These are phyloP conservation scores for Fusarium denticulatum DNA, from an alignment of 2,329 filamentous ascomycete species.

Conservation along the genomic window DNA sequence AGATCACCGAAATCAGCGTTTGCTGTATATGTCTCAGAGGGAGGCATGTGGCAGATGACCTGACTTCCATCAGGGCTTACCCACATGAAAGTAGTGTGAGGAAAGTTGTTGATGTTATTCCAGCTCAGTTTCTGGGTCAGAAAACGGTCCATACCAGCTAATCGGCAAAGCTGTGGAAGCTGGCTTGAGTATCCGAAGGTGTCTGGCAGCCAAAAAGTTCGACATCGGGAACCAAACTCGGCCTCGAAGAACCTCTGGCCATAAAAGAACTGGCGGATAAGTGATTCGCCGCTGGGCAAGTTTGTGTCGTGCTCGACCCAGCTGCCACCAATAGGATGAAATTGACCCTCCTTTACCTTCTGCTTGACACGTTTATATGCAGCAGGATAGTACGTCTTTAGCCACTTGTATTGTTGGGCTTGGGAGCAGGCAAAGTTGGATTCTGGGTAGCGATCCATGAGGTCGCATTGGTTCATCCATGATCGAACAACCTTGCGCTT, in stretches of 20 bases:
- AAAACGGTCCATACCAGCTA: conserved; percentile 96
- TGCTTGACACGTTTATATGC: conserved; percentile 90
- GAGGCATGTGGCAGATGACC: conserved; percentile 97
- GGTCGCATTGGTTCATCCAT: conserved; percentile 95
- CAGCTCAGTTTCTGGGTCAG: conserved; percentile 98
- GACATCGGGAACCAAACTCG: conserved; percentile 86
- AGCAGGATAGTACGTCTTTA: conserved; percentile 87
- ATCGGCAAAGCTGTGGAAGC: conserved; percentile 89
- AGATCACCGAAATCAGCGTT: conserved; percentile 95
- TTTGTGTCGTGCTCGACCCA: conserved; percentile 99
- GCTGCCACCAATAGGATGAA: conserved; percentile 95
- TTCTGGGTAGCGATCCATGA: conserved; percentile 95
- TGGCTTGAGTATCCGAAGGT: conserved; percentile 98
- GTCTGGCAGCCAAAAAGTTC: conserved; percentile 97
- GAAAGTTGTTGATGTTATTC: conserved; percentile 99
- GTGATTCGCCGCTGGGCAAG: conserved; percentile 92
- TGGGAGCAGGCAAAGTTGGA: conserved; percentile 92
- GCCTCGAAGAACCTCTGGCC: conserved; percentile 95
- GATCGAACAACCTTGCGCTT: conserved; percentile 95
- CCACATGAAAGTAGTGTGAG: conserved; percentile 99
- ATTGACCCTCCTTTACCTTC: conserved; percentile 89
- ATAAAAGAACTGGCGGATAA: conserved; percentile 93
- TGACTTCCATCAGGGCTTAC: conserved; percentile 94
- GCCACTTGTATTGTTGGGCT: conserved; percentile 98
- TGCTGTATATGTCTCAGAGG: conserved; percentile 93